Evolutionary conservation across 257 asterid genomes (phyloP).

Genomic region (Capsicum pubescens): DNA sequence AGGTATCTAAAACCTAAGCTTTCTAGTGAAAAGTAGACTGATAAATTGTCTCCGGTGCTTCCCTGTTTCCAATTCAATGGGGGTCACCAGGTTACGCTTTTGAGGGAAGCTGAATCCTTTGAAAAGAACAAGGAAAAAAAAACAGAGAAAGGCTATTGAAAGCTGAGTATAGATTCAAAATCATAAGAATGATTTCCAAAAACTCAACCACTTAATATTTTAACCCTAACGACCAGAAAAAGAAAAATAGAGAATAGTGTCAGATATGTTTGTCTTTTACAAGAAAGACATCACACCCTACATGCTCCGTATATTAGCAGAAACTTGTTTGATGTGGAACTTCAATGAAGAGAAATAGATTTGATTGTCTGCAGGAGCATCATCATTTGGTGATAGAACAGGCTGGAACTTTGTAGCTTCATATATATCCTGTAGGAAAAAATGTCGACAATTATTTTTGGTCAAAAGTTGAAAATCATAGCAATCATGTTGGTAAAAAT

Average conservation of each 20-base stretch:
- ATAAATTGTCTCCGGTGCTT: not conserved
- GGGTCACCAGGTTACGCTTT: not conserved
- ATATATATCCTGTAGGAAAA: slow-evolving; percentile 78
- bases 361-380: slow-evolving; percentile 59
- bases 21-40: not conserved
- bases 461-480: slow-evolving; percentile 1
- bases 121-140: not conserved
- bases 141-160: slow-evolving; percentile 4
- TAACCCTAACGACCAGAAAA: slow-evolving; percentile 4
- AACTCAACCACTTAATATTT: not conserved
- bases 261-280: not conserved
- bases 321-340: slow-evolving; percentile 64
- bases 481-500: slow-evolving; percentile 23
- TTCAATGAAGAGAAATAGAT: slow-evolving; percentile 66
- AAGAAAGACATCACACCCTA: slow-evolving; percentile 38
- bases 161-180: not conserved
- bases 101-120: not conserved
- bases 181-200: slow-evolving; percentile 12
- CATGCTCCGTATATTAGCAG: slow-evolving; percentile 64
- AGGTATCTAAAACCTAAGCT: not conserved
- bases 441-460: slow-evolving; percentile 22
- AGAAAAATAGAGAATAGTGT: not conserved
- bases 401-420: slow-evolving; percentile 95
- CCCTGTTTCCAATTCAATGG: not conserved
- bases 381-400: slow-evolving; percentile 57